These are phyloP conservation scores for Ballota nigra DNA, from an alignment of 257 asterid species.

Conservation along the genomic window DNA sequence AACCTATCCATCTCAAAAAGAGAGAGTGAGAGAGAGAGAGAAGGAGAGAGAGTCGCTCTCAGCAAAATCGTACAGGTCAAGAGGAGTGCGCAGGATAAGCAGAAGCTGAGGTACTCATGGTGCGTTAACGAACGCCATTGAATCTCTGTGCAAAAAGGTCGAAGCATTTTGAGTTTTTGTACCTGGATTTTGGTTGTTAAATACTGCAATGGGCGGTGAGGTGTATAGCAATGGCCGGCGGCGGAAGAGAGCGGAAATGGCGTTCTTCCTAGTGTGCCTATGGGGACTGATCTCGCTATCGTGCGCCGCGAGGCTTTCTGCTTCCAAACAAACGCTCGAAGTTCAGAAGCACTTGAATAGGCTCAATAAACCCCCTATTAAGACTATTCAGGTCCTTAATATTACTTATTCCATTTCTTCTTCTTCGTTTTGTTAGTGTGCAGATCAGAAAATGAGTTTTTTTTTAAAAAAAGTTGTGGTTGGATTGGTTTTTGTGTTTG, in stretches of 20 bases:
- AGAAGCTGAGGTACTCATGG: slow-evolving; percentile 16
- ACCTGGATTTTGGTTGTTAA: slow-evolving; percentile 21
- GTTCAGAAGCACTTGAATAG: slow-evolving; percentile 70
- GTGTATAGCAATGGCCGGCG: slow-evolving; percentile 35
- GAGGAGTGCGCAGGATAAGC: slow-evolving; percentile 40
- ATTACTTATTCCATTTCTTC: background rate
- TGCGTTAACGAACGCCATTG: slow-evolving; percentile 12
- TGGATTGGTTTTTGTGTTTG: background rate
- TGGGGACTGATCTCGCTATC: slow-evolving; percentile 42
- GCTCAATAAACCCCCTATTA: slow-evolving; percentile 66
- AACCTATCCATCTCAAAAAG: slow-evolving; percentile 21
- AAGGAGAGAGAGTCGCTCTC: slow-evolving; percentile 27
- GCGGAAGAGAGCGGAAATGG: slow-evolving; percentile 19
- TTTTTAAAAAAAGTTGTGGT: background rate
- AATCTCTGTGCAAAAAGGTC: slow-evolving; percentile 16
- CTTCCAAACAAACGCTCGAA: slow-evolving; percentile 53
- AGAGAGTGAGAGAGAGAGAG: slow-evolving; percentile 20
- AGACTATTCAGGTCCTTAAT: slow-evolving; percentile 58
- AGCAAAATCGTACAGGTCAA: slow-evolving; percentile 7
- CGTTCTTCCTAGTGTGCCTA: slow-evolving; percentile 36
- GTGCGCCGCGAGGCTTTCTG: slow-evolving; percentile 47
- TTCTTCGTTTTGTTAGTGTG: background rate
- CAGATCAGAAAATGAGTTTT: slow-evolving; percentile 8
- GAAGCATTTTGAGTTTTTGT: slow-evolving; percentile 11
- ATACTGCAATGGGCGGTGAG: slow-evolving; percentile 31